A percentile compares a stretch with the other conserved stretches of the same genome.
phyloP scores from a whole-genome alignment of 2,329 filamentous ascomycete species.

The Geosmithia putterillii region DNA sequence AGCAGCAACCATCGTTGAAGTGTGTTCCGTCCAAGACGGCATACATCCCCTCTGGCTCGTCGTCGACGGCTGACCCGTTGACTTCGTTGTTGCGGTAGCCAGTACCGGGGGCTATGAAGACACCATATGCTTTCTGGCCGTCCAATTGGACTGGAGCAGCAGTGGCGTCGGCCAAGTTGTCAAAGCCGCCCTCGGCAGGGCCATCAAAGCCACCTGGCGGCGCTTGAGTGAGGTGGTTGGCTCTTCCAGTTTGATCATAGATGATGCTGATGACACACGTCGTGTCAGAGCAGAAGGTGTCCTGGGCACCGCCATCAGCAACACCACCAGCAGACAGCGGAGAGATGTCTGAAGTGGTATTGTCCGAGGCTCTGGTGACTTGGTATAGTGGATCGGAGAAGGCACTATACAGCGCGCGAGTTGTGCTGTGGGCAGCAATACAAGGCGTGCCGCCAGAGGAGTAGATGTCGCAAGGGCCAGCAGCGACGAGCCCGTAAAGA shows the following conservation, averaged over 20 bases:
- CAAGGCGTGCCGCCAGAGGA: slow-evolving; percentile 46
- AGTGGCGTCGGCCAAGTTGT: slow-evolving; percentile 45
- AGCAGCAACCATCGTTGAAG: slow-evolving; percentile 44
- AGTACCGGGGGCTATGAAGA: slow-evolving; percentile 47
- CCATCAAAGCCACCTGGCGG: slow-evolving; percentile 44
- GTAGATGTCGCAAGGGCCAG: slow-evolving; percentile 50
- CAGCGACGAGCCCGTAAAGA: no score
- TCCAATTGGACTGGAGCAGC: slow-evolving; percentile 50
- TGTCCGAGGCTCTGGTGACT: slow-evolving; percentile 30
- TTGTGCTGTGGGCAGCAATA: slow-evolving; percentile 53
- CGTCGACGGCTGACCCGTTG: slow-evolving; percentile 39
- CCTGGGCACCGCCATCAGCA: slow-evolving; percentile 48
- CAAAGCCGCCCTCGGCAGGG: slow-evolving; percentile 42
- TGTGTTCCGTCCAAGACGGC: slow-evolving; percentile 47
- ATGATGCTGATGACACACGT: slow-evolving; percentile 53
- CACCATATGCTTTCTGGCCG: slow-evolving; percentile 50
- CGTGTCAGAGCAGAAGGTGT: slow-evolving; percentile 45
- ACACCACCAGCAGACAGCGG: slow-evolving; percentile 47
- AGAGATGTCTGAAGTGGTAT: slow-evolving; percentile 30
- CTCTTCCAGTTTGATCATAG: slow-evolving; percentile 51
- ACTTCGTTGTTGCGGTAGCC: slow-evolving; percentile 49
- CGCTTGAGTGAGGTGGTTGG: slow-evolving; percentile 52
- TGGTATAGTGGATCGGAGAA: slow-evolving; percentile 46
- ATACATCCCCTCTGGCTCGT: slow-evolving; percentile 47
- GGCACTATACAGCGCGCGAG: slow-evolving; percentile 44